Percentiles rank a stretch among this genome's conserved stretches.
Conservation (phyloP, 2,329 filamentous ascomycete genomes). For the Dothidotthia symphoricarpi region DNA sequence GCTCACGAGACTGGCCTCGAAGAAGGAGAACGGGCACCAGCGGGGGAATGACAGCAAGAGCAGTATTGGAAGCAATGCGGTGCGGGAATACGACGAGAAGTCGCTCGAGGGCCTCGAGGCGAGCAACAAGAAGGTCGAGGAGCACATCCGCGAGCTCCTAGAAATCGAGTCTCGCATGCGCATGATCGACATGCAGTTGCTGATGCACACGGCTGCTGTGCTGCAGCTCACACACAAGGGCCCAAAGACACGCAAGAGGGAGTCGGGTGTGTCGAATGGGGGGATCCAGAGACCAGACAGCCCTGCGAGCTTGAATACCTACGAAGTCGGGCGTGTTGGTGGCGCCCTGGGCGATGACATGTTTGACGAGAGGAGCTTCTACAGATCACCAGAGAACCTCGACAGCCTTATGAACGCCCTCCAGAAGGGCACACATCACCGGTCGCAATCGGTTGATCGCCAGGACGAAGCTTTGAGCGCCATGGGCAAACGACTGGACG, state of each 20-base stretch:
- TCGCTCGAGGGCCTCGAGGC: conserved; percentile 72
- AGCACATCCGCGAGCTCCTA: conserved; percentile 77
- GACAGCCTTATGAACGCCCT: conserved; percentile 49
- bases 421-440: conserved; percentile 38
- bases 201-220: conserved; percentile 90
- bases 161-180: conserved; percentile 70
- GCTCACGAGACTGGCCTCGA: conserved; percentile 74
- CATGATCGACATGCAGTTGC: conserved; percentile 71
- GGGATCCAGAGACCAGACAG: conserved; percentile 60
- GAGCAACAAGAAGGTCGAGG: conserved; percentile 79
- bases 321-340: conserved; percentile 56
- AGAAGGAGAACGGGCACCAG: conserved; percentile 50
- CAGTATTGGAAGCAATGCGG: conserved; percentile 38
- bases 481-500: conserved; percentile 65
- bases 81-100: conserved; percentile 35
- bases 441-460: conserved; percentile 26
- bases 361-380: conserved; percentile 76
- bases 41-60: conserved; percentile 54
- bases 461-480: conserved; percentile 55
- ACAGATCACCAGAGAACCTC: conserved; percentile 65
- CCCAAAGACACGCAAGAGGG: conserved; percentile 58
- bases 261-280: conserved; percentile 41
- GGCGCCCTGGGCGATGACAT: conserved; percentile 57
- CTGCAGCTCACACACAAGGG: conserved; percentile 84
- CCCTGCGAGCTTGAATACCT: conserved; percentile 73